Percentiles rank a stretch among this genome's conserved stretches.
Evolutionary conservation across 2,329 filamentous ascomycete species (phyloP).

Genomic region (Alternaria triticina): DNA sequence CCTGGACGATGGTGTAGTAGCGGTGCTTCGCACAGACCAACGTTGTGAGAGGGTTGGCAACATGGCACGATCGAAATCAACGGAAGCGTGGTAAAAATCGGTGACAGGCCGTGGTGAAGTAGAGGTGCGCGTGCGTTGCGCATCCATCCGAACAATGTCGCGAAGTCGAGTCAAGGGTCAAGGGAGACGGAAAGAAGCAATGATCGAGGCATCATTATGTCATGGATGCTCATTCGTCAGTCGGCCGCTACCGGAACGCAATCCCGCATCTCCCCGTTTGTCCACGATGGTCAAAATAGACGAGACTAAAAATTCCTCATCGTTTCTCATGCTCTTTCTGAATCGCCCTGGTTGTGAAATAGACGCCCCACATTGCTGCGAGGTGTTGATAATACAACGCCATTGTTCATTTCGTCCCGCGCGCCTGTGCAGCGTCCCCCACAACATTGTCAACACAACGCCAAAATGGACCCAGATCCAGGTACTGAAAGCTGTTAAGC

Average conservation of each 20-base stretch:
- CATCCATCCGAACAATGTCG: background rate
- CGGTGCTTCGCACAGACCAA: background rate
- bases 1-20: background rate
- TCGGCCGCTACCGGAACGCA: constrained; percentile 19
- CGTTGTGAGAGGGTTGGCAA: too few relatives aligned
- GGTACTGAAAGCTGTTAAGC: constrained; percentile 19
- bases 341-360: background rate
- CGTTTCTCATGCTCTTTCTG: background rate
- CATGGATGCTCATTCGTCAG: constrained; percentile 10
- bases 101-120: background rate
- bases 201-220: constrained; percentile 16
- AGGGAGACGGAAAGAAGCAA: background rate
- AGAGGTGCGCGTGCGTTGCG: background rate
- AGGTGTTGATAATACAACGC: background rate
- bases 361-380: background rate
- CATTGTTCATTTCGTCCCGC: background rate
- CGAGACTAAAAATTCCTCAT: background rate
- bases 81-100: too few relatives aligned
- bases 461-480: constrained; percentile 28
- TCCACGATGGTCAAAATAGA: background rate
- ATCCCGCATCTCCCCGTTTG: constrained; percentile 19
- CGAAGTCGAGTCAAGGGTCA: constrained; percentile 2
- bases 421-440: background rate
- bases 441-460: background rate
- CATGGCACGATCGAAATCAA: too few relatives aligned